These are phyloP conservation scores for Colletotrichum cereale DNA, from an alignment of 2,329 filamentous ascomycete genomes.

Conservation along the genomic window DNA sequence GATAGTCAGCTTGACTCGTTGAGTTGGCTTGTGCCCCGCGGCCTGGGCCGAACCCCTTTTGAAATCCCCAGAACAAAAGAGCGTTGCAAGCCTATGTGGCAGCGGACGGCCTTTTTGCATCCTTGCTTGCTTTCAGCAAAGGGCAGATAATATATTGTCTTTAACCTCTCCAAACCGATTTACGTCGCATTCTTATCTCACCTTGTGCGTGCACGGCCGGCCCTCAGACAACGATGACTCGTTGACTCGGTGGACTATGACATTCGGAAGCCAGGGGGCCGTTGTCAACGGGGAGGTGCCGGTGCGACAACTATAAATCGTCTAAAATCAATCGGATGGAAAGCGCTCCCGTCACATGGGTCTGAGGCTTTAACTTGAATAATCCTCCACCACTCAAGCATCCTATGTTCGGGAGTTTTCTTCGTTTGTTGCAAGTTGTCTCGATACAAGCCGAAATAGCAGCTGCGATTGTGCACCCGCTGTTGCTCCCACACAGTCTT, in stretches of 20 bases:
- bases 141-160: too few species aligned
- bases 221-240: neutral
- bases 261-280: neutral
- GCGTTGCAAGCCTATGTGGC: too few species aligned
- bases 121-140: too few species aligned
- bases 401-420: neutral
- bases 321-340: neutral
- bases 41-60: neutral
- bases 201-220: neutral
- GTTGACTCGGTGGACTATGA: neutral
- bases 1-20: too few species aligned
- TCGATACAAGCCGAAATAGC: neutral
- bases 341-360: neutral
- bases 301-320: neutral
- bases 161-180: too few species aligned
- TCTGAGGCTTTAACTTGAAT: neutral
- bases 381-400: neutral
- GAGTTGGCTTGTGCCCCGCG: neutral
- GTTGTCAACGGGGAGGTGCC: neutral
- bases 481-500: neutral
- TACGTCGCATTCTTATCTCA: too few species aligned
- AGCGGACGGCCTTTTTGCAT: too few species aligned
- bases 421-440: neutral
- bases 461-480: neutral
- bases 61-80: too few species aligned